Evolutionary conservation across 495 filamentous ascomycete genomes (phyloP).

Genomic region (Podospora tetraspora): DNA sequence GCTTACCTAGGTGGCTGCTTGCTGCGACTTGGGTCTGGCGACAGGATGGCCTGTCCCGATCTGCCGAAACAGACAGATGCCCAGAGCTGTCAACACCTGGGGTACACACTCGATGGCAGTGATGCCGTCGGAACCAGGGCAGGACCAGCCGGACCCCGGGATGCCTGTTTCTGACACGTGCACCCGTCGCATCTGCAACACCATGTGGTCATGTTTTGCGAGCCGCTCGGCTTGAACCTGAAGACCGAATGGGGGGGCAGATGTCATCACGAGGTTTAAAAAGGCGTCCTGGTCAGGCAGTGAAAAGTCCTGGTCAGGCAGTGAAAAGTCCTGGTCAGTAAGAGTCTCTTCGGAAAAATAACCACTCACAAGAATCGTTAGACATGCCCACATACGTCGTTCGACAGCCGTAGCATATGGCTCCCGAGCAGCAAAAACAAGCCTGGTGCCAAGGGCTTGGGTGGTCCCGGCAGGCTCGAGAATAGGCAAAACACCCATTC

Average conservation of each 20-base stretch:
- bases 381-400: neutral
- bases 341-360: neutral
- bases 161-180: neutral
- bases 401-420: neutral
- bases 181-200: neutral
- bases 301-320: neutral
- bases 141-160: neutral
- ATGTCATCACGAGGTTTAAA: neutral
- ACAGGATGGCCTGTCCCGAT: conserved; percentile 13
- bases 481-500: conserved; percentile 19
- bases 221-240: neutral
- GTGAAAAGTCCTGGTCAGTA: neutral
- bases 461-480: conserved; percentile 10
- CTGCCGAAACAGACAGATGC: conserved; percentile 16
- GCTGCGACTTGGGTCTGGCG: neutral
- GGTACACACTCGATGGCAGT: neutral
- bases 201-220: neutral
- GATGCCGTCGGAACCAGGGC: conserved; percentile 9
- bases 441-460: conserved; percentile 5
- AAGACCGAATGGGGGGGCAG: neutral
- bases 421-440: neutral
- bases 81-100: neutral
- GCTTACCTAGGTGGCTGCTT: neutral
- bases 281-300: neutral
- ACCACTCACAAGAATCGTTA: neutral